Base-by-base conservation (phyloP, 257 asterid species). In the Nicotiana otophora region DNA sequence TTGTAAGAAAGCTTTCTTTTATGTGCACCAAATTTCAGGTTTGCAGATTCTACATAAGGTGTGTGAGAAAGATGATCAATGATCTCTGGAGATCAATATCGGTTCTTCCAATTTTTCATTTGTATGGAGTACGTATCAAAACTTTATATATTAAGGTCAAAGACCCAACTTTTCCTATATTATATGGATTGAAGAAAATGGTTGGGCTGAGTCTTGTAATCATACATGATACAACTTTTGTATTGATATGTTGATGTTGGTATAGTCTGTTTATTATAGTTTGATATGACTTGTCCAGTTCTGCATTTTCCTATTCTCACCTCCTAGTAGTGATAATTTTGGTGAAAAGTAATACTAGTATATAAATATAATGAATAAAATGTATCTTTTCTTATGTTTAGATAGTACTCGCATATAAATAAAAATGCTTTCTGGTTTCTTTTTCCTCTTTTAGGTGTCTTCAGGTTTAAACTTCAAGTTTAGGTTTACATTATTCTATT, bases 11-110 rank as follows among this genome's bases (percentile, higher is more conserved):
- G 34, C 34, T 31, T 31, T 31, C 5, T 70, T 42, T 12, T 48
- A 14, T 1, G 39, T 74, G 62, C 62, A 48, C 62, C 11, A 4
- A 3, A 48, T 48, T 72, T 1, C 77, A 83, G 86, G 68, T 83
- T 83, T 39, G 86, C 83, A 12, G 86, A 83, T 57, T 76, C 62
- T 11, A 51, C 42, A 31, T 68, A 20, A 83, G 80, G 66, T 53
- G 61, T 64, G n/a, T 19, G 4, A 34, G 36, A 26, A 64, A 15
- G 62, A 2, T 17, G 61, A 14, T 28, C 16, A 9, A 77, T 5
- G 30, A 28, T 63, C 51, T 20, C 30, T 12, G 48, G 64, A 76
- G 51, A 15, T 61, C 8, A 31, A 31, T n/a, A 8, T 14, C 48
- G 80, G 39, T 74, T 48, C 36, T 14, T 74, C 80, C 39, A 74